phyloP scores from a whole-genome alignment of 768 basidiomycete species.

The Xanthoconium stramineum region DNA sequence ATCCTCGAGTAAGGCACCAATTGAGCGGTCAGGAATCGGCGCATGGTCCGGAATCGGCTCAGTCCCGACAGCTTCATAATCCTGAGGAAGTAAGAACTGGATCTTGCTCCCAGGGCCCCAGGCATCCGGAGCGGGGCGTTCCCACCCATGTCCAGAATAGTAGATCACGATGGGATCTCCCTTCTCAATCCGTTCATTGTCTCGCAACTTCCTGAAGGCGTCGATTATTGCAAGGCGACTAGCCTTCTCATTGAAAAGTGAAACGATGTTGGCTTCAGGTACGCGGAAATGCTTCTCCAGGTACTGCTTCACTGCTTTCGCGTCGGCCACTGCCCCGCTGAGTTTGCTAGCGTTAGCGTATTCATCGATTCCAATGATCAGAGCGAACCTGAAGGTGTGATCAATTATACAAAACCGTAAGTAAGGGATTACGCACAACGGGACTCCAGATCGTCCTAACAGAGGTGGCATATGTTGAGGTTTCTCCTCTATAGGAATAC shows the following conservation, averaged over 20 bases:
- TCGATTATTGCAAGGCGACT: conserved; percentile 35
- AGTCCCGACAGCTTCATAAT: conserved; percentile 5
- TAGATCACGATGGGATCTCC: conserved; percentile 41
- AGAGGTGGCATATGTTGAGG: neutral
- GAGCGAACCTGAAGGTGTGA: conserved; percentile 25
- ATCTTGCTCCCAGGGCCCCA: conserved; percentile 19
- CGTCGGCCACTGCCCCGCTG: conserved; percentile 29
- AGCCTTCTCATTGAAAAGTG: conserved; percentile 37
- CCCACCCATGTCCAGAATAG: conserved; percentile 44
- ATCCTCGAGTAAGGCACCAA: conserved; percentile 36
- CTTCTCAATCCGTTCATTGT: conserved; percentile 25
- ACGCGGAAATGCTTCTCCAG: conserved; percentile 30
- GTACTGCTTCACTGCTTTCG: conserved; percentile 35
- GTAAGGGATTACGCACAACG: neutral
- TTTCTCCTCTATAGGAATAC: neutral
- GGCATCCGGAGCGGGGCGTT: conserved; percentile 30
- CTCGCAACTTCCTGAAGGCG: conserved; percentile 21
- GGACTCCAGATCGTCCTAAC: neutral
- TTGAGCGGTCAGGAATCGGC: conserved; percentile 43
- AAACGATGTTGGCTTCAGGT: conserved; percentile 32
- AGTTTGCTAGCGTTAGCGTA: conserved; percentile 33
- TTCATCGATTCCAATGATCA: conserved; percentile 44
- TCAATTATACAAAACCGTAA: neutral
- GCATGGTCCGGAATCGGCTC: neutral
- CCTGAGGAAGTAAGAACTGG: conserved; percentile 32